Base-by-base conservation (phyloP, 2,329 filamentous ascomycete genomes). In the Arthrobotrys entomopaga region DNA sequence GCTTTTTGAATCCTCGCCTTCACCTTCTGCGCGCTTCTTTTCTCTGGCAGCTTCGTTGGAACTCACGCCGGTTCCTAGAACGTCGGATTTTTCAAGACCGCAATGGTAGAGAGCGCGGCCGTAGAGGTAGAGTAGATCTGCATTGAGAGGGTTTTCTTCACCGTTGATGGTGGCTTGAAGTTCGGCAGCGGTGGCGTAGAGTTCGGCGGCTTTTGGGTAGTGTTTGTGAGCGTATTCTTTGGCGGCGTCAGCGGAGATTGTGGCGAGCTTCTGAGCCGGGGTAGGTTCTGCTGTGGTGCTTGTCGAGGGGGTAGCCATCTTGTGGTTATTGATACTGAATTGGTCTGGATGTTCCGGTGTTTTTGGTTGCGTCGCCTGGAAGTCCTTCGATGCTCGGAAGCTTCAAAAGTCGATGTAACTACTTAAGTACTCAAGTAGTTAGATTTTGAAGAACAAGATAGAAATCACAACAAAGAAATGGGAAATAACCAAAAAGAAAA, bases 61-160 rank as follows among this genome's bases (percentile, higher is more conserved):
- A n/a, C 59, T 58, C 19, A 75, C 71, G 19, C 63, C 91, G 38
- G 91, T 91, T 67, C 95, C 95, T 40, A 99, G 85, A 22, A 99
- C 93, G 80, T 98, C 93, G 80, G 93, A 97, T 82, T 96, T 97
- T 81, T 88, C 90, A 81, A 98, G 91, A 29, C 93, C 95, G 73
- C 98, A 91, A 81, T 93, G 93, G 85, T 96, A 98, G 19, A 99
- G 84, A 66, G 92, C 92, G 80, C 94, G 91, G 13, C 95, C 95
- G 82, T 99, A 99, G 77, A 93, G 87, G 82, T 96, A 99, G 19
- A 98, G 87, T 53, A 99, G 87, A 81, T 98, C 94, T 58, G 93
- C 94, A 79, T 99, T 99, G 69, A 92, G 89, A 2, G 91, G 88
- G 43, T 78, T 77, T 19, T 76, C 65, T 82, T 98, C 95, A 81